phyloP scores from a whole-genome alignment of 345 rosid genomes.

The Ailanthus altissimus region DNA sequence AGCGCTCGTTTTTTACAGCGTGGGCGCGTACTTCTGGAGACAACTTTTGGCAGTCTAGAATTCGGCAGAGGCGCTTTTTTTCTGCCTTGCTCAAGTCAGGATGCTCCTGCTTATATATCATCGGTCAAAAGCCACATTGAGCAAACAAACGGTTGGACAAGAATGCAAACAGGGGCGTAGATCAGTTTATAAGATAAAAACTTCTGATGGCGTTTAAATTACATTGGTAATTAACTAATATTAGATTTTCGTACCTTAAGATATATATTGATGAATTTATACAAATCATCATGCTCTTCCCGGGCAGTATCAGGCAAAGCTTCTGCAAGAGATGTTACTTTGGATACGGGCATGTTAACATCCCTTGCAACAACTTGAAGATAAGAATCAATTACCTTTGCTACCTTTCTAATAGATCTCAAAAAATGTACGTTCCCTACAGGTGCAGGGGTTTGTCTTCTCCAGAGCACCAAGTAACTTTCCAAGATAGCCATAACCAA shows the following conservation, averaged over 20 bases:
- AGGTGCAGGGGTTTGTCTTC: conserved; percentile 59
- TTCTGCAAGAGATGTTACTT: conserved; percentile 68
- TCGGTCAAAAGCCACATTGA: background rate
- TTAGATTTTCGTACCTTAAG: conserved; percentile 61
- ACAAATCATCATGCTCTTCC: conserved; percentile 75
- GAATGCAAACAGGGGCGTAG: background rate
- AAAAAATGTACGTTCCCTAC: conserved; percentile 40
- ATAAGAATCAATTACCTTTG: conserved; percentile 73
- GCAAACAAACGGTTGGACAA: background rate
- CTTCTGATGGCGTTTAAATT: too few relatives aligned
- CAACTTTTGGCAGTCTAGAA: conserved; percentile 90
- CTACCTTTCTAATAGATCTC: conserved; percentile 62
- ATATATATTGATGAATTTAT: conserved; percentile 81
- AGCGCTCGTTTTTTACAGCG: conserved; percentile 90
- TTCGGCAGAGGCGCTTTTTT: conserved; percentile 74
- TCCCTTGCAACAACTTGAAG: conserved; percentile 79
- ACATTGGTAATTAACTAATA: too few relatives aligned
- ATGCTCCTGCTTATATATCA: conserved; percentile 83
- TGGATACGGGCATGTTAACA: conserved; percentile 55
- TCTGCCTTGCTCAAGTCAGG: conserved; percentile 82
- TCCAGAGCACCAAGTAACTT: conserved; percentile 66
- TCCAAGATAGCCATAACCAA: conserved; percentile 67
- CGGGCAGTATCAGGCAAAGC: conserved; percentile 67
- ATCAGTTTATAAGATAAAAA: too few relatives aligned
- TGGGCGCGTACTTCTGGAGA: conserved; percentile 84